These are phyloP conservation scores for Calonectria pteridis DNA, from an alignment of 2,329 filamentous ascomycete genomes.

Conservation along the genomic window DNA sequence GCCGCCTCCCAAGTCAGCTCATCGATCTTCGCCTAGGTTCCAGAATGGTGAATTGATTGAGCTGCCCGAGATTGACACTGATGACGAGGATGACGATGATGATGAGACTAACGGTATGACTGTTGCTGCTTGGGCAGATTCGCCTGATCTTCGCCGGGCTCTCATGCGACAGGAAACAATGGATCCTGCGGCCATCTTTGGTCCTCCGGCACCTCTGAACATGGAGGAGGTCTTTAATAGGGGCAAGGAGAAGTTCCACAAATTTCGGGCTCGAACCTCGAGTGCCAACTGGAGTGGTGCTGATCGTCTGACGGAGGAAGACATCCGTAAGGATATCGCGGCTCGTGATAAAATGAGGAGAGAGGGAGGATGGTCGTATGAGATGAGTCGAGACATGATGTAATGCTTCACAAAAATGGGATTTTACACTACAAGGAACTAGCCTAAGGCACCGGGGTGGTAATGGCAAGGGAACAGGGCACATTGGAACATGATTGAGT, in stretches of 20 bases:
- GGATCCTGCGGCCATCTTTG: conserved; percentile 89
- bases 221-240: conserved; percentile 98
- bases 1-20: conserved; percentile 70
- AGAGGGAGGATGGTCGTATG: conserved; percentile 89
- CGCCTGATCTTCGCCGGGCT: conserved; percentile 81
- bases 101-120: conserved; percentile 64
- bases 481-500: conserved; percentile 32
- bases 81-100: conserved; percentile 89
- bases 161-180: conserved; percentile 86
- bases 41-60: conserved; percentile 91
- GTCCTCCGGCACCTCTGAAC: conserved; percentile 86
- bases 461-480: conserved; percentile 19
- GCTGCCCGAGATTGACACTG: conserved; percentile 94
- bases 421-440: conserved; percentile 29
- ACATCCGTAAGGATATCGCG: conserved; percentile 83
- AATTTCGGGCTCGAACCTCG: conserved; percentile 90
- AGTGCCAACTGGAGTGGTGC: conserved; percentile 93
- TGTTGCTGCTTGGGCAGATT: conserved; percentile 88
- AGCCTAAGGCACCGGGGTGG: conserved; percentile 24
- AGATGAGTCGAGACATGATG: conserved; percentile 63
- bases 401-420: conserved; percentile 40
- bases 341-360: conserved; percentile 82
- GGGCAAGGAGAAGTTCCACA: conserved; percentile 86
- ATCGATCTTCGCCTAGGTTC: conserved; percentile 84
- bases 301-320: conserved; percentile 87